A percentile compares a stretch with the other conserved stretches of the same genome.
Conservation (phyloP, 352 stramenopile genomes). For the Phytopythium montanum region DNA sequence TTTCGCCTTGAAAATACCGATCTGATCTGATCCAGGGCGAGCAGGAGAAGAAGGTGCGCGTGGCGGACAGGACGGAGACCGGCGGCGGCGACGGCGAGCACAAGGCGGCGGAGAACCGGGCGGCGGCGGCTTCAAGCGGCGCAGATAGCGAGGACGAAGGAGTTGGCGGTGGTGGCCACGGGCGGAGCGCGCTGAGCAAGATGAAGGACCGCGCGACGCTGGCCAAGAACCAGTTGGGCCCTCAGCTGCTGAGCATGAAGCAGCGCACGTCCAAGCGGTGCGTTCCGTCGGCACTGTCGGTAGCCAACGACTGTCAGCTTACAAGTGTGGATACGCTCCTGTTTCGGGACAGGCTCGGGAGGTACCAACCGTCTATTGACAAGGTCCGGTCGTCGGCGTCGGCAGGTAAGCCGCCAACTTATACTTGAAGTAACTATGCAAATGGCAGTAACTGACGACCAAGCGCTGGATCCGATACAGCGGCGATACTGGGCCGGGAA, state of each 20-base stretch:
- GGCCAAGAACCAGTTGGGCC: slow-evolving; percentile 50
- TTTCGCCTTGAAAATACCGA: no score
- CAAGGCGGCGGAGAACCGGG: background rate
- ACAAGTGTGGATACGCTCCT: background rate
- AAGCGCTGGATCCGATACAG: slow-evolving; percentile 13
- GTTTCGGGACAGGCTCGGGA: slow-evolving; percentile 36
- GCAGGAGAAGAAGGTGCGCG: background rate
- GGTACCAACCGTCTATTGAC: slow-evolving; percentile 75
- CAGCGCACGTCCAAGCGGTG: slow-evolving; percentile 52
- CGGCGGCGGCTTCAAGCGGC: background rate
- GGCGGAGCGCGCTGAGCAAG: slow-evolving; percentile 30
- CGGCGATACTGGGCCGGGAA: slow-evolving; percentile 38
- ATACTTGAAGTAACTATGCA: background rate
- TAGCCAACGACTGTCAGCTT: no score
- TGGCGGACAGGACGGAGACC: background rate
- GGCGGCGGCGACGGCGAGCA: background rate
- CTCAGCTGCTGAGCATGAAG: slow-evolving; percentile 48
- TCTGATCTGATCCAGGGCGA: background rate
- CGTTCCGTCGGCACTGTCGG: no score
- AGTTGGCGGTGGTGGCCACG: slow-evolving; percentile 13
- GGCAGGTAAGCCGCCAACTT: slow-evolving; percentile 25
- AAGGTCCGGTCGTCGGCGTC: slow-evolving; percentile 69
- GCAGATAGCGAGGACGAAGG: background rate
- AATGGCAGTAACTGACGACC: background rate
- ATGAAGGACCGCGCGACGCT: slow-evolving; percentile 52